Evolutionary conservation across 768 basidiomycete species (phyloP).

Genomic region (Daedalea quercina): DNA sequence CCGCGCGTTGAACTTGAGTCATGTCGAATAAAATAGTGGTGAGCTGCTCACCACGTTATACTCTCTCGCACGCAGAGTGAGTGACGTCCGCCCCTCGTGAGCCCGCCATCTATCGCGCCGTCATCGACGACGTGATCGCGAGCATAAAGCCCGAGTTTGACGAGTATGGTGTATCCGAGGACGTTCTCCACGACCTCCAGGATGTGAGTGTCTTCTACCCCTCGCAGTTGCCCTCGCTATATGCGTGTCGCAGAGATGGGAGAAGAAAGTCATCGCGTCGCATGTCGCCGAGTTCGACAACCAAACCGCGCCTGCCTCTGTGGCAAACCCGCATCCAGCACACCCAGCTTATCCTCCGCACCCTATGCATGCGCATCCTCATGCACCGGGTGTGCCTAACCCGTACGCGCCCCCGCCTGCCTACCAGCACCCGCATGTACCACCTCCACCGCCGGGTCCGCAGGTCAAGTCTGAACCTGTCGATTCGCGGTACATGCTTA

Average conservation of each 20-base stretch:
- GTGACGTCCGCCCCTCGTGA: conserved; percentile 38
- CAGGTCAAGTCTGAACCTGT: conserved; percentile 71
- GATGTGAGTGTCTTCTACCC: conserved; percentile 50
- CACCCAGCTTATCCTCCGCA: conserved; percentile 31
- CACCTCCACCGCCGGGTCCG: conserved; percentile 24
- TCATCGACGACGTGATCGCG: conserved; percentile 94
- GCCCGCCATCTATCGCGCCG: conserved; percentile 85
- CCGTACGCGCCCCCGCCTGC: conserved; percentile 9
- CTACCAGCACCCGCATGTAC: conserved; percentile 18
- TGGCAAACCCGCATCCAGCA: conserved; percentile 40
- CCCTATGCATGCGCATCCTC: conserved; percentile 29
- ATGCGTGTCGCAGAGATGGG: conserved; percentile 74
- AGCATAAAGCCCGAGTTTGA: conserved; percentile 92
- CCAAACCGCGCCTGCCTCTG: conserved; percentile 32
- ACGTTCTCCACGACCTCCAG: conserved; percentile 83
- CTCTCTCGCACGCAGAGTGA: conserved; percentile 37
- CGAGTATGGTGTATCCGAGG: conserved; percentile 88
- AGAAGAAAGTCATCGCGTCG: conserved; percentile 88
- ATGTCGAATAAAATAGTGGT: conserved; percentile 99
- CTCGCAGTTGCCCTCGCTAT: conserved; percentile 10
- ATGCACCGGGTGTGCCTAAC: conserved; percentile 42
- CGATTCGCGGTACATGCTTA: conserved; percentile 62
- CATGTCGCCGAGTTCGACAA: conserved; percentile 92
- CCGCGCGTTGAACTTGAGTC: conserved; percentile 7
- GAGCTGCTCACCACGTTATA: conserved; percentile 67